Evolutionary conservation across 2,329 filamentous ascomycete species (phyloP).

Genomic region (Xylaria sp.): DNA sequence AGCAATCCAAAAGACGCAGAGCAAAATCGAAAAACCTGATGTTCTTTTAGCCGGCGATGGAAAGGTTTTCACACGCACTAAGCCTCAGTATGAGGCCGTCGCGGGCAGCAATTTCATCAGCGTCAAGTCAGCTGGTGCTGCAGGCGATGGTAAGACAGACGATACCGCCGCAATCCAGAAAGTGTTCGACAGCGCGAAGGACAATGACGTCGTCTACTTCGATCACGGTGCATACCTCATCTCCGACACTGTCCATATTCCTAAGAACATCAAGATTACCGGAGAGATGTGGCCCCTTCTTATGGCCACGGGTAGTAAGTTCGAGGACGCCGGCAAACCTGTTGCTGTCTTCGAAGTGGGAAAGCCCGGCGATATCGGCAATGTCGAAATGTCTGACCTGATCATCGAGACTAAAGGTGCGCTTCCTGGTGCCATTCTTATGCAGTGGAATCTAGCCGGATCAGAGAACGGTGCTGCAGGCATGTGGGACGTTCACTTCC

Average conservation of each 20-base stretch:
- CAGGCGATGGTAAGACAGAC: conserved; percentile 87
- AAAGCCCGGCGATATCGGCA: conserved; percentile 76
- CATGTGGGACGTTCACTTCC: conserved; percentile 97
- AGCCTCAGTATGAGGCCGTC: conserved; percentile 84
- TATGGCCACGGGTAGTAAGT: conserved; percentile 79
- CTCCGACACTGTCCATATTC: conserved; percentile 75
- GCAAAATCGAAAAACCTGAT: conserved; percentile 69
- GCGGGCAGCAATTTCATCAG: conserved; percentile 78
- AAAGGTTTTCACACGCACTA: conserved; percentile 82
- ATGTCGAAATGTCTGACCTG: conserved; percentile 87
- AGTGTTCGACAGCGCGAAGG: conserved; percentile 73
- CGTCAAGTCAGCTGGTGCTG: conserved; percentile 83
- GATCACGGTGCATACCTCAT: conserved; percentile 79
- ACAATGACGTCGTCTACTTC: conserved; percentile 76
- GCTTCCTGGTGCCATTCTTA: conserved; percentile 86
- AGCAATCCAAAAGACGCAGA: conserved; percentile 68
- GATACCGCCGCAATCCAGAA: conserved; percentile 87
- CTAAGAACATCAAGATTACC: conserved; percentile 84
- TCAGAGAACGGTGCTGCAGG: conserved; percentile 74
- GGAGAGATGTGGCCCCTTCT: conserved; percentile 93
- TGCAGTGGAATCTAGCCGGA: conserved; percentile 88
- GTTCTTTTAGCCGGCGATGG: conserved; percentile 69
- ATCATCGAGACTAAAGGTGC: conserved; percentile 86
- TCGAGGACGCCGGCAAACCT: conserved; percentile 79
- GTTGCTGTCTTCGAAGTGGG: conserved; percentile 89